Percentiles rank a stretch among this genome's conserved stretches.
These are phyloP conservation scores for Trichothecium sympodiale DNA, from an alignment of 2,329 filamentous ascomycete genomes.

Conservation along the genomic window DNA sequence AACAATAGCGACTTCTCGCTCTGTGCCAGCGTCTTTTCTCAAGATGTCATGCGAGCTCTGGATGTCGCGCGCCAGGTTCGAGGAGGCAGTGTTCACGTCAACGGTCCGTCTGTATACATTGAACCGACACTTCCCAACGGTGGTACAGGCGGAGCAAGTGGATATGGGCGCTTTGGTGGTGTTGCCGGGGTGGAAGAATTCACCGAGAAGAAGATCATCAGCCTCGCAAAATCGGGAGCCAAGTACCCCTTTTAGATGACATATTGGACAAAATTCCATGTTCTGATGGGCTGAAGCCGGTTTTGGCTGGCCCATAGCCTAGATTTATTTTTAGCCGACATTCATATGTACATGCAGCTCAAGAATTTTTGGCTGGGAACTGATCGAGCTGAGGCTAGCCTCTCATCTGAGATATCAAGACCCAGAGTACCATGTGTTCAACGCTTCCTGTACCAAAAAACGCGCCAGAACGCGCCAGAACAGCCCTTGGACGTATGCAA, in stretches of 20 bases:
- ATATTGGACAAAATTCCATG: no score
- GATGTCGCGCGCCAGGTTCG: constrained; percentile 42
- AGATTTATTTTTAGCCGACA: no score
- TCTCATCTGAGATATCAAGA: no score
- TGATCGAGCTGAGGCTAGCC: no score
- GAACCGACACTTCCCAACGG: constrained; percentile 30
- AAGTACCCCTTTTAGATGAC: constrained; percentile 10
- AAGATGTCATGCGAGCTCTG: constrained; percentile 42
- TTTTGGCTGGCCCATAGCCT: no score
- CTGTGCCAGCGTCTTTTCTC: constrained; percentile 51
- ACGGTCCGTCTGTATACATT: constrained; percentile 31
- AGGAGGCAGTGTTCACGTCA: constrained; percentile 37
- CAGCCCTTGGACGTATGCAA: no score
- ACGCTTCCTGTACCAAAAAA: no score
- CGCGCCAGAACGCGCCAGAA: no score
- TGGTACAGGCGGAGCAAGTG: constrained; percentile 28
- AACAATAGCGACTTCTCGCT: constrained; percentile 64
- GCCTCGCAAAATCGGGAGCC: constrained; percentile 12
- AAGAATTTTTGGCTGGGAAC: no score
- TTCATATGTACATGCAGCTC: no score
- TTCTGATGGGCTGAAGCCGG: no score
- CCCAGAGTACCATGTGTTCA: no score
- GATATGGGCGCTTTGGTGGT: constrained; percentile 29
- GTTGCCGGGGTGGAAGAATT: constrained; percentile 23
- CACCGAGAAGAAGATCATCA: constrained; percentile 24